Base-by-base conservation (phyloP, 2,329 filamentous ascomycete species). In the Fusarium domesticum region DNA sequence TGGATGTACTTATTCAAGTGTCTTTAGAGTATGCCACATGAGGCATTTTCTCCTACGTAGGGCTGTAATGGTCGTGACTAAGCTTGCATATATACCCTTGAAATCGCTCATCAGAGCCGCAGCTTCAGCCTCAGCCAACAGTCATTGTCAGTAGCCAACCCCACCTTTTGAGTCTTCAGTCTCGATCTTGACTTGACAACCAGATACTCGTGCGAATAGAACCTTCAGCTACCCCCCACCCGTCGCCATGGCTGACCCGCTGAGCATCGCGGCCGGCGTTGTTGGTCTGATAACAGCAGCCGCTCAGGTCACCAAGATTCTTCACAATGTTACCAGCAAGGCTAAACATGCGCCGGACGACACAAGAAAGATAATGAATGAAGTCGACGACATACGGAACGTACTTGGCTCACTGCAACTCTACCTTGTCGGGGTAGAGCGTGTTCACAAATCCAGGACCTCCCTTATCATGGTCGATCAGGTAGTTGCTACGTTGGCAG, bases 391-490 rank as follows among this genome's bases (percentile, higher is more conserved):
- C 7, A 45, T 42, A 16, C 17, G 18, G 4, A 45, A 42, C 32
- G n/a, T 42, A 6, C 23, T 42, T 4, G 8, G 8, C 3, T 17
- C 38, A 1, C 42, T 46, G 10, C 42, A 46, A 10, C 11, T 42
- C 2, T 42, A 31, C 17, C 37, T 44, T 8, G 7, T 44, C 5
- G 40, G 40, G 1, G 20, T 34, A 3, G 30, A 18, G 2, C 18
- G 37, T 23, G 37, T 40, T 15, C n/a, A 30, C 15, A 19, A 18
- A 16, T 44, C 45, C 5, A 25, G 47, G 12, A 48, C 37, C 4
- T 43, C 44, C 7, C 40, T 48, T n/a, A 42, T 48, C 15, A 39
- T 47, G 47, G 47, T 48, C 23, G 41, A 42, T 11, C 47, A 50
- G n/a, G 45, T 50, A 10, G 45, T 48, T 10, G 41, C 25, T 7